Evolutionary conservation across 257 asterid species (phyloP).

Genomic region (Echites panduratus): DNA sequence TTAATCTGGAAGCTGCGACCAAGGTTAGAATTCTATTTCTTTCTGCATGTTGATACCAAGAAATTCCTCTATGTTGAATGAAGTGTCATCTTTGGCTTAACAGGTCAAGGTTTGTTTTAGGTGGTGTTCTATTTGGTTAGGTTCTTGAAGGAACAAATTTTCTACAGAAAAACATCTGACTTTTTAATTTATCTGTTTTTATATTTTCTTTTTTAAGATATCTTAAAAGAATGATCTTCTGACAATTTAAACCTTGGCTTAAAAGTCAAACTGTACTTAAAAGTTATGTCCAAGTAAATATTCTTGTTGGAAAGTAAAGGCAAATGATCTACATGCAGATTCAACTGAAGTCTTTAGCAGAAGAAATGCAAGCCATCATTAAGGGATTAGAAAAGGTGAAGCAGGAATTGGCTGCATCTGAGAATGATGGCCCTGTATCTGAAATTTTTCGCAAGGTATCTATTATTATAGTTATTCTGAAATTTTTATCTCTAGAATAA

Average conservation of each 20-base stretch:
- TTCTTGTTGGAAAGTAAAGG: conserved; percentile 4
- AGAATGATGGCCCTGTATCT: conserved; percentile 95
- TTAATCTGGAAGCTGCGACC: conserved; percentile 86
- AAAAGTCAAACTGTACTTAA: not conserved
- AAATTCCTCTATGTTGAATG: not conserved
- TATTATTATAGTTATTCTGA: conserved; percentile 10
- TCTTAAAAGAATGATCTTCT: not conserved
- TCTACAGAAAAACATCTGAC: not conserved
- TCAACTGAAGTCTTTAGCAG: conserved; percentile 95
- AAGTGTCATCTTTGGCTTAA: not conserved
- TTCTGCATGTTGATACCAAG: conserved; percentile 7
- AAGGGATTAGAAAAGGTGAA: conserved; percentile 94
- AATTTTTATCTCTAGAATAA: conserved; percentile 5
- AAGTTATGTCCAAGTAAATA: not conserved
- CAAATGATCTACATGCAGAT: conserved; percentile 42
- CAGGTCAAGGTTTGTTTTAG: not conserved
- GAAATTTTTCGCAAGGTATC: conserved; percentile 80
- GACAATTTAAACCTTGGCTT: not conserved
- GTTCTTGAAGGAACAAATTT: not conserved
- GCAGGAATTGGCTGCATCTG: conserved; percentile 82
- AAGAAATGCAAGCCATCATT: conserved; percentile 99
- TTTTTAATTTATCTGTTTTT: not conserved
- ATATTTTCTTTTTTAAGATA: not conserved
- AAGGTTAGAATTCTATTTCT: conserved; percentile 48
- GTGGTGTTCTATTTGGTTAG: not conserved